Conservation (phyloP, 495 filamentous ascomycete genomes). For the Neurospora sp. region DNA sequence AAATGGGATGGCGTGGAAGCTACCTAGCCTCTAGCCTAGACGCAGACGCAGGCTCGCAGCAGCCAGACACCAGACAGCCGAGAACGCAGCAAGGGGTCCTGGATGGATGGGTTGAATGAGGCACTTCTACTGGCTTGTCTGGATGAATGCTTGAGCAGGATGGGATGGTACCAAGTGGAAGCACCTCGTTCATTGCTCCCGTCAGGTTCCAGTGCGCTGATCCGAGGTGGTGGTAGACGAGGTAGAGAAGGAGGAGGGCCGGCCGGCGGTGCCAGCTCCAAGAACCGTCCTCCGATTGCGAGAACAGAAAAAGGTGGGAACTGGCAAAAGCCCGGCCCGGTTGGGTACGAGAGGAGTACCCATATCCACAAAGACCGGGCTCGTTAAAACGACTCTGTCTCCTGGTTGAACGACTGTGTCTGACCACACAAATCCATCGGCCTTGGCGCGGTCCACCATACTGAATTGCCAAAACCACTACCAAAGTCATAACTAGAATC, state of each 20-base stretch:
- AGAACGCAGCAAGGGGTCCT: background rate
- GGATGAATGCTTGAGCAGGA: background rate
- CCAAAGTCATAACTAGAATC: too few species aligned
- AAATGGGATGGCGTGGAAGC: background rate
- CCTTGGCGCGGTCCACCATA: too few species aligned
- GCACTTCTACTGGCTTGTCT: background rate
- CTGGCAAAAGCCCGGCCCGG: background rate
- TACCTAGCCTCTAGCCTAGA: background rate
- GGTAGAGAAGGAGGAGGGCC: background rate
- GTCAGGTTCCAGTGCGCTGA: background rate
- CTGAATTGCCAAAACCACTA: too few species aligned
- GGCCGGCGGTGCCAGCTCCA: background rate
- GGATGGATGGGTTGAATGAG: background rate
- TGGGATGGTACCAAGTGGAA: background rate
- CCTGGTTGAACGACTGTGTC: too few species aligned
- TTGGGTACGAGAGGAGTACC: conserved; percentile 4
- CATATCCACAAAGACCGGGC: background rate
- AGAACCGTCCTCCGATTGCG: background rate
- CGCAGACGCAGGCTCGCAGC: background rate
- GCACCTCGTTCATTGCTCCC: background rate
- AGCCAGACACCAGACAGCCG: background rate
- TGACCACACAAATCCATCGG: too few species aligned
- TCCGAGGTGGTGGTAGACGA: background rate
- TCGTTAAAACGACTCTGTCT: too few species aligned
- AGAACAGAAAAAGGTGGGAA: background rate